Percentiles rank a stretch among this genome's conserved stretches.
Conservation (phyloP, 2,329 filamentous ascomycete species). For the Lachnellula arida region DNA sequence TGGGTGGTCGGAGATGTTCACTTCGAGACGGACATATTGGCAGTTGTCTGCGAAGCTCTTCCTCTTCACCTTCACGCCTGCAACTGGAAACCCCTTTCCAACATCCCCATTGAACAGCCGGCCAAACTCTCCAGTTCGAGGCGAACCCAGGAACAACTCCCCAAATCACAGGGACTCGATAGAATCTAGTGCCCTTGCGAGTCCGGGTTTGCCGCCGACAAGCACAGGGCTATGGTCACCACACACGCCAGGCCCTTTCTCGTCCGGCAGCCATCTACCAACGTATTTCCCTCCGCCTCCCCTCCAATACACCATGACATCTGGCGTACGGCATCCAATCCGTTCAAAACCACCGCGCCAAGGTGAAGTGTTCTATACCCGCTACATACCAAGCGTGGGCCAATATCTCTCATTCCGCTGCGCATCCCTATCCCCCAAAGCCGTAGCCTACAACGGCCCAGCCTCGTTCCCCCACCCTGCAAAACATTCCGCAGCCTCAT, state of each 20-base stretch:
- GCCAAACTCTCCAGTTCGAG: constrained; percentile 46
- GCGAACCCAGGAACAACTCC: constrained; percentile 31
- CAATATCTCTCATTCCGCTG: constrained; percentile 89
- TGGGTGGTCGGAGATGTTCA: constrained; percentile 77
- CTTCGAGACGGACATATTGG: constrained; percentile 80
- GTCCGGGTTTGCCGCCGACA: constrained; percentile 2
- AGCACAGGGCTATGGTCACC: constrained; percentile 35
- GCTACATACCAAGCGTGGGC: constrained; percentile 74
- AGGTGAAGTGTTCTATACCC: constrained; percentile 86
- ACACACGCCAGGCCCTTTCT: constrained; percentile 61
- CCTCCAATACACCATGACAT: constrained; percentile 73
- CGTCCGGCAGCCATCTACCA: constrained; percentile 77
- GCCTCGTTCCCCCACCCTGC: constrained; percentile 26
- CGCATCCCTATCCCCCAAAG: constrained; percentile 62
- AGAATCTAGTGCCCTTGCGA: constrained; percentile 36
- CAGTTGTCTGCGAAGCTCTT: constrained; percentile 84
- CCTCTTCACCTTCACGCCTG: constrained; percentile 74
- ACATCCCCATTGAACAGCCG: constrained; percentile 50
- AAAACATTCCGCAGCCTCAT: constrained; percentile 25
- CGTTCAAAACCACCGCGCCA: constrained; percentile 85
- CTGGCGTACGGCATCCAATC: constrained; percentile 76
- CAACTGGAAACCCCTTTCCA: constrained; percentile 35
- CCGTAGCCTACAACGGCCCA: constrained; percentile 61
- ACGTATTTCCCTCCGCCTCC: constrained; percentile 87
- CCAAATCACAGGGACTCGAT: constrained; percentile 31